These are phyloP conservation scores for Meyerozyma athensensis DNA, from an alignment of 1,139 yeast species.

Conservation along the genomic window DNA sequence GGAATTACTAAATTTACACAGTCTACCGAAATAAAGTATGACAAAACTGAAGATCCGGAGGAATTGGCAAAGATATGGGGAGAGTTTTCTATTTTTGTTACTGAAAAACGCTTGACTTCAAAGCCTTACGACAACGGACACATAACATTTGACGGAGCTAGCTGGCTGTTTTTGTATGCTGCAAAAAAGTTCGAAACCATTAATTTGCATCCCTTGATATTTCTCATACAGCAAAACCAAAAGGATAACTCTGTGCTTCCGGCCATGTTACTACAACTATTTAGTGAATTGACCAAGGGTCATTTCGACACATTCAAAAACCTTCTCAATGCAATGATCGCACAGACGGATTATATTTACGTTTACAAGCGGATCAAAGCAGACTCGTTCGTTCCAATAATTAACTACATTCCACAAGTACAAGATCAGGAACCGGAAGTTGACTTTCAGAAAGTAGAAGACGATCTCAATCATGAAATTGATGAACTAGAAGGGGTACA, in stretches of 20 bases:
- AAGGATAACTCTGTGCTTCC: conserved; percentile 9
- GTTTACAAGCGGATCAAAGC: conserved; percentile 24
- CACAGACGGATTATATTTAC: conserved; percentile 23
- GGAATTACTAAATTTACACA: conserved; percentile 73
- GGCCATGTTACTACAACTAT: conserved; percentile 11
- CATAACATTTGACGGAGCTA: conserved; percentile 13
- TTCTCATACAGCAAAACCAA: conserved; percentile 11
- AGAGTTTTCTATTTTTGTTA: conserved; percentile 55
- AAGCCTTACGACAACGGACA: conserved; percentile 7
- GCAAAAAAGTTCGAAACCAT: conserved; percentile 21
- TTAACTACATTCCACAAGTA: conserved; percentile 5
- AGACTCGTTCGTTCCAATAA: conserved; percentile 8
- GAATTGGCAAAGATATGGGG: conserved; percentile 44
- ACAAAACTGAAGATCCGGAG: conserved; percentile 59
- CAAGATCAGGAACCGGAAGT: conserved; percentile 6
- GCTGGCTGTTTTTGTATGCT: conserved; percentile 25
- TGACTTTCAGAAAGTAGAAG: conserved; percentile 1
- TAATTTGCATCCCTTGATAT: conserved; percentile 16
- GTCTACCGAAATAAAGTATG: conserved; percentile 49
- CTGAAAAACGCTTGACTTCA: conserved; percentile 26
- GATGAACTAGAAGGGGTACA: conserved; percentile 2
- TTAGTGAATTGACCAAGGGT: conserved; percentile 18
- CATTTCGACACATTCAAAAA: conserved; percentile 12
- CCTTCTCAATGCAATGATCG: conserved; percentile 20
- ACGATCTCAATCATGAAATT: conserved; percentile 3